Evolutionary conservation across 2,329 filamentous ascomycete genomes (phyloP).

Genomic region (Xylariaceae sp.): DNA sequence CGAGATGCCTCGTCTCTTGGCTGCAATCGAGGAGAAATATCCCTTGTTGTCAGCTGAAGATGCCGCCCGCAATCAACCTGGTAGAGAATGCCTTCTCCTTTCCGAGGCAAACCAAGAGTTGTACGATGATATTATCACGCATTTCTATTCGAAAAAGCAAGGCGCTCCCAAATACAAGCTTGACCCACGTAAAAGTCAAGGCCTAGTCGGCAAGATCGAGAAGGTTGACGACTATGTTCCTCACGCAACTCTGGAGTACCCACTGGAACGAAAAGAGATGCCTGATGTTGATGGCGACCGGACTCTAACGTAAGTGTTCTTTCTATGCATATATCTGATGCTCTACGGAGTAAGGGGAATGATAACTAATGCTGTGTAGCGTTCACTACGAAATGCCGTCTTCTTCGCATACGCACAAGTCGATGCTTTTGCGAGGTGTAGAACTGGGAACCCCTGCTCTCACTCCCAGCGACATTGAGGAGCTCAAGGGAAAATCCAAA

Average conservation of each 20-base stretch:
- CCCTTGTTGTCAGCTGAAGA: slow-evolving; percentile 74
- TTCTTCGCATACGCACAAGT: slow-evolving; percentile 73
- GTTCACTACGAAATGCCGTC: slow-evolving; percentile 82
- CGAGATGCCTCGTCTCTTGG: slow-evolving; percentile 78
- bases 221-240: slow-evolving; percentile 82
- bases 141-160: slow-evolving; percentile 90
- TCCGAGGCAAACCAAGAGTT: slow-evolving; percentile 73
- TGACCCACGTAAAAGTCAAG: slow-evolving; percentile 68
- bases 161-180: slow-evolving; percentile 62
- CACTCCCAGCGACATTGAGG: slow-evolving; percentile 69
- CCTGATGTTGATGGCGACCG: slow-evolving; percentile 78
- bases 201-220: slow-evolving; percentile 72
- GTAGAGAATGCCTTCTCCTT: slow-evolving; percentile 76
- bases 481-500: slow-evolving; percentile 60
- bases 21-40: slow-evolving; percentile 78
- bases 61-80: slow-evolving; percentile 68
- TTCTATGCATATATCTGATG: background rate
- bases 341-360: background rate
- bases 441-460: slow-evolving; percentile 67
- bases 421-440: slow-evolving; percentile 84
- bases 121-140: slow-evolving; percentile 76
- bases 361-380: slow-evolving; percentile 44
- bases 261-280: slow-evolving; percentile 65
- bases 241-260: slow-evolving; percentile 73
- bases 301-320: slow-evolving; percentile 65